Evolutionary conservation across 176 grass and related monocot species (phyloP).

Genomic region (Triticum urartu): DNA sequence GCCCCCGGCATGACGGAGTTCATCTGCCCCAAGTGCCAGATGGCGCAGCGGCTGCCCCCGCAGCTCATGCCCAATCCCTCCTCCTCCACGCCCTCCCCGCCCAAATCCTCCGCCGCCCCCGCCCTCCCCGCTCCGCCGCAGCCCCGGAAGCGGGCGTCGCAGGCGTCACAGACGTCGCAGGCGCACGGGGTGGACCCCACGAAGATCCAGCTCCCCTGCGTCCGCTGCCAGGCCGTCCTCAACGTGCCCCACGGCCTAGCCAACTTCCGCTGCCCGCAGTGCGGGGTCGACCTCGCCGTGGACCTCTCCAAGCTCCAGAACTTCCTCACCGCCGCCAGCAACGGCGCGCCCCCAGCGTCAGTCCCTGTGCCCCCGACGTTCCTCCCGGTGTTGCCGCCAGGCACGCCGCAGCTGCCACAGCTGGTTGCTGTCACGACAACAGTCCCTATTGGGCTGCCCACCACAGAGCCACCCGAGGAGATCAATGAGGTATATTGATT

Average conservation of each 20-base stretch:
- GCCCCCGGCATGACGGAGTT: slow-evolving; percentile 79
- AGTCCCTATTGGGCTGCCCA: slow-evolving; percentile 30
- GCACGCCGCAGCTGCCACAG: slow-evolving; percentile 29
- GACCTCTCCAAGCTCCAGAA: slow-evolving; percentile 65
- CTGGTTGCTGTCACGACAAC: slow-evolving; percentile 14
- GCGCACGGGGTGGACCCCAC: slow-evolving; percentile 70
- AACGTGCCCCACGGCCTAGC: slow-evolving; percentile 89
- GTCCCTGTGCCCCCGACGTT: not conserved
- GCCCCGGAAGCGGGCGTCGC: slow-evolving; percentile 17
- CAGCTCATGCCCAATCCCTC: slow-evolving; percentile 54
- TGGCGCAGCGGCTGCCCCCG: slow-evolving; percentile 79
- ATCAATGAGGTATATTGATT: slow-evolving; percentile 62
- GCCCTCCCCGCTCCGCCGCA: not conserved
- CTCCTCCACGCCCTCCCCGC: slow-evolving; percentile 3
- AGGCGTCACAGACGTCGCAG: slow-evolving; percentile 29
- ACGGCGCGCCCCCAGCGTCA: not conserved
- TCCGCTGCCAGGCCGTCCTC: slow-evolving; percentile 71
- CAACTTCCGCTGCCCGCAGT: slow-evolving; percentile 87
- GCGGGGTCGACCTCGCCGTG: slow-evolving; percentile 72
- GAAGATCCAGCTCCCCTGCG: slow-evolving; percentile 72
- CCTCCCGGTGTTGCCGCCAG: slow-evolving; percentile 23
- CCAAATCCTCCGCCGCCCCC: not conserved
- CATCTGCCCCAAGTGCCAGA: slow-evolving; percentile 78
- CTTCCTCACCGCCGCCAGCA: slow-evolving; percentile 35
- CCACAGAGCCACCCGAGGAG: slow-evolving; percentile 50